Evolutionary conservation across 2,329 filamentous ascomycete genomes (phyloP), one percentile per base, ranked within the genome.

Genomic region (Ophidiomyces ophidiicola): DNA sequence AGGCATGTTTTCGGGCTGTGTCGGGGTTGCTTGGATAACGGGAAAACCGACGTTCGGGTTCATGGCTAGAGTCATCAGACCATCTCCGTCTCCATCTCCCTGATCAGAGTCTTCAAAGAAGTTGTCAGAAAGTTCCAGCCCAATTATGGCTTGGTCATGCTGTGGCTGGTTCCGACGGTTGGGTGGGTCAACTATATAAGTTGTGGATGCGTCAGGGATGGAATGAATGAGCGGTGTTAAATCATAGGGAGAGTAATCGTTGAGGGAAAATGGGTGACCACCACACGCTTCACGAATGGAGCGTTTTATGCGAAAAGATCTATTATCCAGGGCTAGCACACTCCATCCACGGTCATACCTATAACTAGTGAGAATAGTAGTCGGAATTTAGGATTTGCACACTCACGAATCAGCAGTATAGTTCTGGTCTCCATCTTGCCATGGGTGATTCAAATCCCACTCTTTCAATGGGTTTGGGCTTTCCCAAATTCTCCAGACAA

Each of bases 401-500:
- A 26, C 37, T 28, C 29, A 39, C 37, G 37, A 28, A 23, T 37
- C 35, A 31, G 18, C 25, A 10, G 33, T 20, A 33, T 39, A 39
- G 11, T 6, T 7, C 5, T 14, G 48, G 47, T 19, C 20, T 12
- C 20, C 6, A 12, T 3, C 18, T 15, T 7, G 24, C 19, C 24
- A 17, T 20, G 18, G 11, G 7, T 32, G 32, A 30, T 40, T 36
- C 39, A 48, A 40, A n/a, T 43, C 32, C 43, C 35, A 46, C 15
- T 14, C 25, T 14, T 32, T 50, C 19, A 52, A n/a, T 49, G 60
- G 32, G 28, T 41, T 14, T 54, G 46, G 17, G 44, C 48, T 33
- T 12, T 61, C 55, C 65, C 65, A 68, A 10, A 67, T 52, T 7
- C 69, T 63, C 68, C 70, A 74, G 4, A 72, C 48, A 14, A 65